A percentile compares a stretch with the other conserved stretches of the same genome.
Evolutionary conservation across 2,329 filamentous ascomycete species (phyloP).

Genomic region (Dactylonectria macrodidyma): DNA sequence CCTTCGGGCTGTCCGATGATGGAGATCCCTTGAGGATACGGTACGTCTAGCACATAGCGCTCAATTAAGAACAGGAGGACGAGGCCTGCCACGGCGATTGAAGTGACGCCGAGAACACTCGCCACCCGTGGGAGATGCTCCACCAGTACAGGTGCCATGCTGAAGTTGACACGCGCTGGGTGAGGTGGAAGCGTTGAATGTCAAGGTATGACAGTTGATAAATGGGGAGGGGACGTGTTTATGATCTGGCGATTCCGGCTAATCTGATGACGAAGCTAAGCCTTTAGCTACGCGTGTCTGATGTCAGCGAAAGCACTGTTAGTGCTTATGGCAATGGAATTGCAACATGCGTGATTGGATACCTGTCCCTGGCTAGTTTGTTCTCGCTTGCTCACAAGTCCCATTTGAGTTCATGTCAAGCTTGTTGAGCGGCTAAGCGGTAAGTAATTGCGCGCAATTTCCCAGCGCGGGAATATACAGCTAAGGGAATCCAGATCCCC

Average conservation of each 20-base stretch:
- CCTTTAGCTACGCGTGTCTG: neutral
- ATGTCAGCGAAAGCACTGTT: neutral
- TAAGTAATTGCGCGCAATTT: no score
- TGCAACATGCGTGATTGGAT: neutral
- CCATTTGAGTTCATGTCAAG: no score
- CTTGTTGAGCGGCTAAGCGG: no score
- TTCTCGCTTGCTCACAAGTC: no score
- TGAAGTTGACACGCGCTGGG: neutral
- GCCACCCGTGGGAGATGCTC: conserved; percentile 24
- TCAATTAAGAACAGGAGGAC: conserved; percentile 39
- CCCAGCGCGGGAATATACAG: no score
- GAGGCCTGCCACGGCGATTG: neutral
- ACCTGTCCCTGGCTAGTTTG: no score
- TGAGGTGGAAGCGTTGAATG: neutral
- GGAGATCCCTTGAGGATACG: conserved; percentile 45
- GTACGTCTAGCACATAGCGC: conserved; percentile 33
- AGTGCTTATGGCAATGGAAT: neutral
- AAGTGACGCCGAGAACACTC: conserved; percentile 31
- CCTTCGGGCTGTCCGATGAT: conserved; percentile 47
- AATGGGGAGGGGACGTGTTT: neutral
- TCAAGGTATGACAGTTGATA: neutral
- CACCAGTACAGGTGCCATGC: conserved; percentile 24
- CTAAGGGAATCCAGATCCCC: no score
- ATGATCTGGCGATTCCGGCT: neutral
- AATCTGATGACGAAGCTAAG: neutral